Conservation (phyloP, 768 basidiomycete genomes). For the Hydnomerulius pinastri region DNA sequence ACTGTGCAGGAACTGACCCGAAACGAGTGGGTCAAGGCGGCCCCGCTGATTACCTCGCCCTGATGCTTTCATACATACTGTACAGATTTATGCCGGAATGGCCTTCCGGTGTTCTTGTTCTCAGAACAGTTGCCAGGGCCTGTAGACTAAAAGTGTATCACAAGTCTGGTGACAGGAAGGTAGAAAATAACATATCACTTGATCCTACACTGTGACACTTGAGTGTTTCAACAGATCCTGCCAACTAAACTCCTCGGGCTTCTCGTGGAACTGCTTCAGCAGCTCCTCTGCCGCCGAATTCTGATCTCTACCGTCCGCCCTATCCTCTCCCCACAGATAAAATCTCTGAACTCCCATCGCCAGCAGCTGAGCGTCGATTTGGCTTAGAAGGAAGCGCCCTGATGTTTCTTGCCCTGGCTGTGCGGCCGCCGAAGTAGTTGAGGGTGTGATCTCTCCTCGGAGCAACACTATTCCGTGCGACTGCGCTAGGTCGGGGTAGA, state of each 20-base stretch:
- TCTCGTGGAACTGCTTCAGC: conserved; percentile 74
- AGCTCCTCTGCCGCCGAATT: conserved; percentile 38
- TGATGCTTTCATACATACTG: conserved; percentile 10
- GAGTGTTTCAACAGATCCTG: conserved; percentile 67
- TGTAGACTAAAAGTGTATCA: neutral
- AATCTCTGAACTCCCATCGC: conserved; percentile 82
- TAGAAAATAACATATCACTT: neutral
- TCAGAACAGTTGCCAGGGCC: neutral
- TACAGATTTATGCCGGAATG: neutral
- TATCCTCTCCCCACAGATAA: conserved; percentile 62
- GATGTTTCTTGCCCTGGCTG: conserved; percentile 31
- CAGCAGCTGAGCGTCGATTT: conserved; percentile 84
- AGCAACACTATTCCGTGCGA: conserved; percentile 84
- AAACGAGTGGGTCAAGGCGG: conserved; percentile 57
- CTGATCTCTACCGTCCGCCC: conserved; percentile 5
- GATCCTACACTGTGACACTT: conserved; percentile 12
- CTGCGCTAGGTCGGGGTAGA: conserved; percentile 85
- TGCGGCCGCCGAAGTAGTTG: conserved; percentile 41
- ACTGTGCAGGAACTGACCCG: conserved; percentile 56
- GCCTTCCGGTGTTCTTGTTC: neutral
- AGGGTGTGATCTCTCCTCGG: conserved; percentile 88
- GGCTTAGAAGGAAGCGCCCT: conserved; percentile 58
- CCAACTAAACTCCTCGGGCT: conserved; percentile 80
- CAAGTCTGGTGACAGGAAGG: neutral
- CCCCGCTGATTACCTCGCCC: conserved; percentile 37